Evolutionary conservation across 495 filamentous ascomycete genomes (phyloP), one percentile per base, ranked within the genome.

Genomic region (Penicillium chermesinum): DNA sequence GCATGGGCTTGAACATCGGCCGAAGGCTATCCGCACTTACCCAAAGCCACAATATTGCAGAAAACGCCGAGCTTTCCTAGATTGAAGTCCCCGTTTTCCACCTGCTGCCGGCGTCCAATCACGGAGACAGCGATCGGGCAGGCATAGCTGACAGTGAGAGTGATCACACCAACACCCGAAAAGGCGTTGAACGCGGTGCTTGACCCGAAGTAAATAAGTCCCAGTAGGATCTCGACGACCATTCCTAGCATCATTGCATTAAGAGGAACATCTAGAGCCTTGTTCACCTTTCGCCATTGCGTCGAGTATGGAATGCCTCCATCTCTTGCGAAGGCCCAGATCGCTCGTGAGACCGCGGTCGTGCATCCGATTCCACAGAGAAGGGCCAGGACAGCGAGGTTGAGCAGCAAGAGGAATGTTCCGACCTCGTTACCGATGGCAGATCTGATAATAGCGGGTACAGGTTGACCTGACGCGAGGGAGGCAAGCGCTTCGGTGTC

Each of bases 331-430:
- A 88, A 88, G 2, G 84, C 83, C 54, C 81, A 56, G 5, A 46
- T 20, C 8, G 38, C 46, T 14, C 49, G 49, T 15, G 48, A 50
- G 8, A 50, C 48, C 20, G 48, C 41, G 2, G 48, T 50, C 16
- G 48, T 50, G 21, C 48, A 50, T 22, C 48, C 48, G 5, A 50
- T 50, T 15, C 48, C 48, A 35, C 48, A 50, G 1, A 50, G 35
- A 1, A 50, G 13, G 38, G 87, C 71, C 55, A 87, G 81, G 12
- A 83, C 75, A 3, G 85, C 70, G 34, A 87, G 73, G 3, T 86
- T 71, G 41, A 85, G 75, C 12, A 86, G 71, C 0, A 89, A 71
- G 6, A 76, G 82, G 38, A 89, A 82, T 6, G 81, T 79, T 13
- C 85, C 84, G 7, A 45, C 36, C 8, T 58, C 48, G 38, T 54